phyloP scores from a whole-genome alignment of 306 rosid genomes.

The Mimosa pudica region DNA sequence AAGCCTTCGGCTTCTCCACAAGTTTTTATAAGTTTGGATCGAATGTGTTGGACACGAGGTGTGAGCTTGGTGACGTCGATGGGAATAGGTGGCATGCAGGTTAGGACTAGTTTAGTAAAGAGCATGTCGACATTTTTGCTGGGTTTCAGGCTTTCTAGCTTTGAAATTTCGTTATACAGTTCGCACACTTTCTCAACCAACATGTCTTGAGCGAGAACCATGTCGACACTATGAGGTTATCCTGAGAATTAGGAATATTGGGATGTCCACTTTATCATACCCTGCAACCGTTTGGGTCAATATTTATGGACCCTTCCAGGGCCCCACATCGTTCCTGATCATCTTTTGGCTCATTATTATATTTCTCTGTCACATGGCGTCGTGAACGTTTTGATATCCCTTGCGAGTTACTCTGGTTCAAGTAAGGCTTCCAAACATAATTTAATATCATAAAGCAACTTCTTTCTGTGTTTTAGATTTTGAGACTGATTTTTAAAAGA shows the following conservation, averaged over 20 bases:
- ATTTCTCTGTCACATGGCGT: not conserved
- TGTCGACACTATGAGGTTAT: constrained; percentile 70
- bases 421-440: not conserved
- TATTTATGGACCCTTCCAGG: constrained; percentile 44
- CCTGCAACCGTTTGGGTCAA: constrained; percentile 6
- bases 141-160: constrained; percentile 71
- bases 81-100: constrained; percentile 76
- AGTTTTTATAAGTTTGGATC: constrained; percentile 65
- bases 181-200: constrained; percentile 53
- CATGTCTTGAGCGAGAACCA: constrained; percentile 65
- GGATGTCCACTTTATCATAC: not conserved
- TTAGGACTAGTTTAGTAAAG: constrained; percentile 70
- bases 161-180: constrained; percentile 60
- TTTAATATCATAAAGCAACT: not conserved
- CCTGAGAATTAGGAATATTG: not conserved
- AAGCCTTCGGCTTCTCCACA: constrained; percentile 76
- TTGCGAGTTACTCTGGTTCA: not conserved
- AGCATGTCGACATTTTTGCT: constrained; percentile 81
- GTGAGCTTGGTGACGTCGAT: constrained; percentile 58
- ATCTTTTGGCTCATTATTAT: not conserved
- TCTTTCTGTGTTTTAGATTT: not conserved
- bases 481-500: no score
- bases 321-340: constrained; percentile 28
- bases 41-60: constrained; percentile 49
- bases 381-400: not conserved